Evolutionary conservation across 73 alveolate species (phyloP), one percentile per base, ranked within the genome.

Genomic region (Tetrahymena elliotti): DNA sequence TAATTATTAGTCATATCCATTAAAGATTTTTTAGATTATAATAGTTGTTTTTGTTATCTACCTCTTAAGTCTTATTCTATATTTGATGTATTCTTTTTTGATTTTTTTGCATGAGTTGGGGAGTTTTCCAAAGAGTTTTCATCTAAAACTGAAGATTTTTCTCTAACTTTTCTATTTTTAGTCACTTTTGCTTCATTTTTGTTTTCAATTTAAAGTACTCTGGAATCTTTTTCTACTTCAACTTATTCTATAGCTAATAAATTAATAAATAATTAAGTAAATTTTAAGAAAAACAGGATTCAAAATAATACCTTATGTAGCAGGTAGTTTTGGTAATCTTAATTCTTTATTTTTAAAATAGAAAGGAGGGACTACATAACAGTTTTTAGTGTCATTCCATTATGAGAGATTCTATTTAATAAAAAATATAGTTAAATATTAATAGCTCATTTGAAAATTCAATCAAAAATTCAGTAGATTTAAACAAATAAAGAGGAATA

Each of bases 321-420:
- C 47, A n/a, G 96, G 96, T 11, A 96, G 41, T 2, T 53, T 95
- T 10, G 97, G 97, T 34, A 94, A 96, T 22, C 38, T 35, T 16
- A 82, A 92, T 38, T 96, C 94, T 38, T 96, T 96, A 35, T 96
- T 36, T 53, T 94, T 93, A 33, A 96, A 84, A 16, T 84, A 52
- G 94, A 96, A 96, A 27, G 97, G 95, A 93, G 98, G 98, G 5
- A 95, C 88, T 38, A 93, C 93, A 53, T 96, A 96, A 35, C 93
- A 94, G 36, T 96, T 53, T 40, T 96, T 95, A 8, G 92, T 94
- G 20, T 95, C 97, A 96, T 96, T 96, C 88, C 93, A 95, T 24
- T 33, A 38, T n/a, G 95, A 95, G 38, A 27, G 93, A 33, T 92
- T 68, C 88, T 68, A 24, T 27, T 47, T 47, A 47, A 47, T 41